Conservation (phyloP, 2,329 filamentous ascomycete genomes). For the Diaporthe citri region DNA sequence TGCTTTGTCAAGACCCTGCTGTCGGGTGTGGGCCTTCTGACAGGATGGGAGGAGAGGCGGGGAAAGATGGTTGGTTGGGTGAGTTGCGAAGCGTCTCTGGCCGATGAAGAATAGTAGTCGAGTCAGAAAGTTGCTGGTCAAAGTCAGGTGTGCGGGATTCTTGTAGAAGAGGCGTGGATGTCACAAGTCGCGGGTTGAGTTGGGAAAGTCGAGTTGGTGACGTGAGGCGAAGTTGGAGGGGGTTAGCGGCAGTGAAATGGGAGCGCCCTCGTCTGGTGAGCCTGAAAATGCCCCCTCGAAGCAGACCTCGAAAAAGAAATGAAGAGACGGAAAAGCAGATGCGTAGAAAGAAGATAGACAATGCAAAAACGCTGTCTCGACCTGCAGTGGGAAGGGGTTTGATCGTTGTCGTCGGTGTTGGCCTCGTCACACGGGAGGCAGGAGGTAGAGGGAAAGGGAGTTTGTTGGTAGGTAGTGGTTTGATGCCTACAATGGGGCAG, state of each 20-base stretch:
- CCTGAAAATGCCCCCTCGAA: slow-evolving; percentile 2
- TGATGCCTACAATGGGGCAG: slow-evolving; percentile 27
- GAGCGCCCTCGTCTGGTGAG: neutral
- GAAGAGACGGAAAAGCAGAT: neutral
- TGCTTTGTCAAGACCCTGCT: slow-evolving; percentile 27
- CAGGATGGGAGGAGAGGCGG: slow-evolving; percentile 29
- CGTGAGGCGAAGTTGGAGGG: slow-evolving; percentile 17
- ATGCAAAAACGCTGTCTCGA: slow-evolving; percentile 24
- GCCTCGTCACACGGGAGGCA: slow-evolving; percentile 9
- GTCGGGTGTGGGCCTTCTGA: slow-evolving; percentile 31
- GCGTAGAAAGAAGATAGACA: slow-evolving; percentile 13
- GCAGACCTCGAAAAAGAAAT: slow-evolving; percentile 6
- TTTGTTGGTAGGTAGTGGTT: slow-evolving; percentile 24
- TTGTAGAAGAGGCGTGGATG: neutral
- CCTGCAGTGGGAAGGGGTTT: neutral
- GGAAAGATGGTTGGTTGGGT: slow-evolving; percentile 31
- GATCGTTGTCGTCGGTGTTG: slow-evolving; percentile 18
- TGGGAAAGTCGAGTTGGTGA: slow-evolving; percentile 22
- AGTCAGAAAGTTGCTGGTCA: neutral
- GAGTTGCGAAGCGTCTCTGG: slow-evolving; percentile 16
- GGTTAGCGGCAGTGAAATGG: slow-evolving; percentile 3
- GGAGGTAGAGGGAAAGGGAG: slow-evolving; percentile 9
- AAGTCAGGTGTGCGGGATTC: neutral
- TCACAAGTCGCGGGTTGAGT: neutral
- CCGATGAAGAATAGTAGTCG: neutral